Evolutionary conservation across 306 rosid species (phyloP).

Genomic region (Malus domestica): DNA sequence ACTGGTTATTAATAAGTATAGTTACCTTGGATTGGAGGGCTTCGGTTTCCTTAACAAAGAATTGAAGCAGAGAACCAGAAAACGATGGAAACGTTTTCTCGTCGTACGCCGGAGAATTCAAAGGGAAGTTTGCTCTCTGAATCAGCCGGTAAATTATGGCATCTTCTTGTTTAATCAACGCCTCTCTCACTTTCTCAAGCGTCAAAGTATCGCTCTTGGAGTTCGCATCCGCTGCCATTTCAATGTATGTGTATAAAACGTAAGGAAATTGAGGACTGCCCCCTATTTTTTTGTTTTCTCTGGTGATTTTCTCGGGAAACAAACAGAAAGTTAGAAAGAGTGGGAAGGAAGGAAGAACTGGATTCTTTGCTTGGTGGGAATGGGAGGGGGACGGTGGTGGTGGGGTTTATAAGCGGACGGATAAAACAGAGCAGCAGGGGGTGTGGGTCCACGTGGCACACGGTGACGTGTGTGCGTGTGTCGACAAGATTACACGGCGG

Average conservation of each 20-base stretch:
- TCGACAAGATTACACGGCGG: background rate
- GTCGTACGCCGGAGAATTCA: conserved; percentile 46
- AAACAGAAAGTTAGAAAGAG: background rate
- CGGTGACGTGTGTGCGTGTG: background rate
- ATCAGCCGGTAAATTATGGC: conserved; percentile 60
- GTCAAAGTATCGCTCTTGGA: conserved; percentile 21
- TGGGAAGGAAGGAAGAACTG: background rate
- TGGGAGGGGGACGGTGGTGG: background rate
- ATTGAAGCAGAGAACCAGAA: conserved; percentile 50
- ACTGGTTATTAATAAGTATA: background rate
- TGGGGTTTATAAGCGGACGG: background rate
- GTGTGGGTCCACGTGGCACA: background rate
- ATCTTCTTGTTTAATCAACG: conserved; percentile 72
- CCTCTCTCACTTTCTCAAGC: conserved; percentile 52
- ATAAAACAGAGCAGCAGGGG: background rate
- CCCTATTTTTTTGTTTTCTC: background rate
- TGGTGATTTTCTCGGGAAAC: background rate
- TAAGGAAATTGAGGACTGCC: background rate
- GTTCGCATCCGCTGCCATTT: conserved; percentile 18
- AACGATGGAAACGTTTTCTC: conserved; percentile 1
- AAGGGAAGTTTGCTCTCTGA: conserved; percentile 63
- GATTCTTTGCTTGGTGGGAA: background rate
- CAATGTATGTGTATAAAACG: conserved; percentile 6
- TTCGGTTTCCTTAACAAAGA: conserved; percentile 52
- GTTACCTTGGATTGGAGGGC: conserved; percentile 56